Conservation (phyloP, 164 flowering plant genomes). For the Echeveria elegans region DNA sequence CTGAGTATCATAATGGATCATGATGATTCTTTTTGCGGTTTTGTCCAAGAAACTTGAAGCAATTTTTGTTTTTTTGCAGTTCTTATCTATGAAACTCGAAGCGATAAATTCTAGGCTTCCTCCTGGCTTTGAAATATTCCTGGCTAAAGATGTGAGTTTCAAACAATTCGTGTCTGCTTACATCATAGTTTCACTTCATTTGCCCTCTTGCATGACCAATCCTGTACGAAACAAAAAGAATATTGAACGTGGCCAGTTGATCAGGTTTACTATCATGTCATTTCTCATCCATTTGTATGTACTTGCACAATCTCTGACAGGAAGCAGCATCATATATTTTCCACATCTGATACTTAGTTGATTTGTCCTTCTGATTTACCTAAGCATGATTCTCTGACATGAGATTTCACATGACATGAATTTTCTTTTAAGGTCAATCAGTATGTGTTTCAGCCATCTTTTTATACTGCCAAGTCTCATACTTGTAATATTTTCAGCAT, state of each 20-base stretch:
- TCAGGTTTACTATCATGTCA: not conserved
- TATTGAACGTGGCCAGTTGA: not conserved
- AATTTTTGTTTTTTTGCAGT: too few species aligned
- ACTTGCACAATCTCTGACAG: not conserved
- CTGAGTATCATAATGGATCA: not conserved
- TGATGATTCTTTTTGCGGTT: conserved; percentile 27
- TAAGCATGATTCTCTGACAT: not conserved
- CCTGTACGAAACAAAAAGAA: not conserved
- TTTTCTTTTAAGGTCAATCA: not conserved
- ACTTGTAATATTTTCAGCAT: conserved; percentile 37
- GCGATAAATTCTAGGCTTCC: conserved; percentile 43
- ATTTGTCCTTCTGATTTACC: not conserved
- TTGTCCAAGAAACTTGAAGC: conserved; percentile 75
- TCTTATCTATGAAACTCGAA: conserved; percentile 71
- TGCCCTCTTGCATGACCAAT: not conserved
- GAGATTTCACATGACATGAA: not conserved
- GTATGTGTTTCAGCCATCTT: not conserved
- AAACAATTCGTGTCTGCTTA: too few species aligned
- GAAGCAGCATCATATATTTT: not conserved
- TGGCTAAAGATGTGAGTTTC: conserved; percentile 52
- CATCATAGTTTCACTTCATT: not conserved
- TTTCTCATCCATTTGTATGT: not conserved
- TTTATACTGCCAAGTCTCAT: too few species aligned
- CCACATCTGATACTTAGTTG: not conserved
- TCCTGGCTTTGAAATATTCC: conserved; percentile 40